Percentiles rank a stretch among this genome's conserved stretches.
These are phyloP conservation scores for Draba incana DNA, from an alignment of 345 rosid species.

Conservation along the genomic window DNA sequence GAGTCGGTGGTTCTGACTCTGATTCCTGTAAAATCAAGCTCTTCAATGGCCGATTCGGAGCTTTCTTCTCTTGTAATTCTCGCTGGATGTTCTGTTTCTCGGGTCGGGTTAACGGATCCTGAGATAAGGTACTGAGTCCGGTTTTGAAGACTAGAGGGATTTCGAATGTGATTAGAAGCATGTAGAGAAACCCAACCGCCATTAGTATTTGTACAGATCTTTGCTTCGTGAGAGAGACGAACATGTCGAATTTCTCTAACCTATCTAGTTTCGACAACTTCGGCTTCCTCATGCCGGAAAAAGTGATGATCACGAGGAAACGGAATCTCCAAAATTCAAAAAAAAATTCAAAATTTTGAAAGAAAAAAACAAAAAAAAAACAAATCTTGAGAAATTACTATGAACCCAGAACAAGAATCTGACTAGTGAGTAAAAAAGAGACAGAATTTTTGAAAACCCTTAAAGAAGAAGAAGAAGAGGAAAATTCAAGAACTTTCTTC, in stretches of 20 bases:
- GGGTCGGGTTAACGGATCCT: conserved; percentile 54
- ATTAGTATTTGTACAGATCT: conserved; percentile 68
- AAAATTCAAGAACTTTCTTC: conserved; percentile 33
- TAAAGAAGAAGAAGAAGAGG: conserved; percentile 18
- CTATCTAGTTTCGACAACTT: conserved; percentile 41
- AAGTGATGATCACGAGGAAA: conserved; percentile 22
- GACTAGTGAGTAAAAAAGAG: too few relatives aligned
- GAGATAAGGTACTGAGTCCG: conserved; percentile 47
- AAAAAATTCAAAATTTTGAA: neutral
- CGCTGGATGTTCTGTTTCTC: conserved; percentile 51
- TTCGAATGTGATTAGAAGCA: conserved; percentile 64
- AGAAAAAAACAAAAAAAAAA: neutral
- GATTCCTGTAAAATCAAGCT: conserved; percentile 46
- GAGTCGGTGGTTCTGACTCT: conserved; percentile 38
- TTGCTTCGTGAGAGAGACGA: conserved; percentile 50
- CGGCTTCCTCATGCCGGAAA: conserved; percentile 38
- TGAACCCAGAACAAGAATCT: neutral
- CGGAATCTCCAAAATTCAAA: conserved; percentile 21
- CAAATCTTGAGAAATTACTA: conserved; percentile 9
- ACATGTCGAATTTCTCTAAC: conserved; percentile 48
- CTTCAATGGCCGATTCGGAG: conserved; percentile 65
- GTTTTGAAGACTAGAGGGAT: conserved; percentile 65
- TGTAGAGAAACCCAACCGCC: conserved; percentile 55
- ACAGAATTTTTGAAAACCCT: conserved; percentile 12
- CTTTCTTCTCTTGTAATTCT: conserved; percentile 49